Conservation (phyloP, 768 basidiomycete genomes). For the Collybia sp. region DNA sequence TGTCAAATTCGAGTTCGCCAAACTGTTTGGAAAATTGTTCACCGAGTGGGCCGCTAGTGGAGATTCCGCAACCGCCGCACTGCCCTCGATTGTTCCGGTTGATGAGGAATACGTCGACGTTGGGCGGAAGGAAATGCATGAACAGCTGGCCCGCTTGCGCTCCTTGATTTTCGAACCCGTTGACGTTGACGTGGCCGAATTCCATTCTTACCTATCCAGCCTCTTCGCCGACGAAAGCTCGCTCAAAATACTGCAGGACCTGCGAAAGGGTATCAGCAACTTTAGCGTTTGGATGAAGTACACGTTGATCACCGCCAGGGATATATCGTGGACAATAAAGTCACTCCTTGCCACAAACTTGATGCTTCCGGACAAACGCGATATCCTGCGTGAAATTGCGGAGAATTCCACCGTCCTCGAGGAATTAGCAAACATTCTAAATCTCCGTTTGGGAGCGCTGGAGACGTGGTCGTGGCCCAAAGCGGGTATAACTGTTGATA, state of each 20-base stretch:
- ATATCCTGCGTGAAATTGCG: conserved; percentile 35
- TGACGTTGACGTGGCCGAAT: conserved; percentile 23
- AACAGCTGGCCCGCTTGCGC: conserved; percentile 21
- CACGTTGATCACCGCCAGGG: conserved; percentile 14
- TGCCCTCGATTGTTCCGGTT: conserved; percentile 6
- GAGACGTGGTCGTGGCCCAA: conserved; percentile 40
- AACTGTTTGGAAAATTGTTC: conserved; percentile 35
- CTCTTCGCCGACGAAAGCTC: conserved; percentile 31
- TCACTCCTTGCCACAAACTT: conserved; percentile 30
- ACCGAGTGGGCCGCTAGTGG: conserved; percentile 41
- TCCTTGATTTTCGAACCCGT: conserved; percentile 36
- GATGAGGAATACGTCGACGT: conserved; percentile 19
- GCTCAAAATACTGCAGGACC: conserved; percentile 18
- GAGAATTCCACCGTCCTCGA: conserved; percentile 31
- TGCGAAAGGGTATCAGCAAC: conserved; percentile 23
- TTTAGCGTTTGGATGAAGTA: conserved; percentile 23
- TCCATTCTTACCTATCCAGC: conserved; percentile 28
- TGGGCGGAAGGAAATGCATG: conserved; percentile 36
- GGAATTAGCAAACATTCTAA: conserved; percentile 39
- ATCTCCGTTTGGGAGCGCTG: conserved; percentile 37
- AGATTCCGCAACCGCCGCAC: conserved; percentile 27
- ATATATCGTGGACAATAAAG: conserved; percentile 26
- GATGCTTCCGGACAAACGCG: conserved; percentile 34
- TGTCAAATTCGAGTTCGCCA: conserved; percentile 34
- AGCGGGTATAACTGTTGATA: conserved; percentile 35